A percentile compares a stretch with the other conserved stretches of the same genome.
Conservation (phyloP, 495 filamentous ascomycete species). For the Aspergillus bertholletiae region DNA sequence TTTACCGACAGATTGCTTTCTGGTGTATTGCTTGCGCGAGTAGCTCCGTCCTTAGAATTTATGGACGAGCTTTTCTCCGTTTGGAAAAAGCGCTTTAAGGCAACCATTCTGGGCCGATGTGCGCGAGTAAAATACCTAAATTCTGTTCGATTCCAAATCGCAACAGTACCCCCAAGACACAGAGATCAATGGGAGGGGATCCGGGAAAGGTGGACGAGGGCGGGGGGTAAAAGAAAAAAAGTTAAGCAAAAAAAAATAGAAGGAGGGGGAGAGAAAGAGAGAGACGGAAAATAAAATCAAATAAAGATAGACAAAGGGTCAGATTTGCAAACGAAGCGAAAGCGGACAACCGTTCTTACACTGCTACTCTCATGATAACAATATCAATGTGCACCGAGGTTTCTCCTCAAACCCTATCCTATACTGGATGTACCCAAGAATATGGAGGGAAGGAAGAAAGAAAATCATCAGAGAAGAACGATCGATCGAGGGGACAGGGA, state of each 20-base stretch:
- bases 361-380: not conserved
- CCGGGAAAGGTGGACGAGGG: not conserved
- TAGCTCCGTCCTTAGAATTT: slow-evolving; percentile 8
- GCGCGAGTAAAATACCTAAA: not conserved
- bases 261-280: not conserved
- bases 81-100: slow-evolving; percentile 35
- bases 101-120: slow-evolving; percentile 28
- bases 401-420: not conserved
- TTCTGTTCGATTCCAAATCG: not conserved
- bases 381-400: not conserved
- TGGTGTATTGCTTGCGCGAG: slow-evolving; percentile 12
- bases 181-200: not conserved
- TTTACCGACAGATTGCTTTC: slow-evolving; percentile 4
- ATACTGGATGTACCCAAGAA: not conserved
- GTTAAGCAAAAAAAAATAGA: slow-evolving; percentile 3
- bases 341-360: not conserved
- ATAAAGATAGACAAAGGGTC: not conserved
- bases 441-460: not conserved
- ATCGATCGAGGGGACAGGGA: not conserved
- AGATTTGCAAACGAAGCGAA: not conserved
- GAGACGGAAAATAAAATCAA: not conserved
- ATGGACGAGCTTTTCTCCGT: slow-evolving; percentile 23
- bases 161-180: not conserved
- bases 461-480: not conserved
- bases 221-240: not conserved